Base-by-base conservation (phyloP, 192 early-diverging fungal species). In the Endogone sp. region DNA sequence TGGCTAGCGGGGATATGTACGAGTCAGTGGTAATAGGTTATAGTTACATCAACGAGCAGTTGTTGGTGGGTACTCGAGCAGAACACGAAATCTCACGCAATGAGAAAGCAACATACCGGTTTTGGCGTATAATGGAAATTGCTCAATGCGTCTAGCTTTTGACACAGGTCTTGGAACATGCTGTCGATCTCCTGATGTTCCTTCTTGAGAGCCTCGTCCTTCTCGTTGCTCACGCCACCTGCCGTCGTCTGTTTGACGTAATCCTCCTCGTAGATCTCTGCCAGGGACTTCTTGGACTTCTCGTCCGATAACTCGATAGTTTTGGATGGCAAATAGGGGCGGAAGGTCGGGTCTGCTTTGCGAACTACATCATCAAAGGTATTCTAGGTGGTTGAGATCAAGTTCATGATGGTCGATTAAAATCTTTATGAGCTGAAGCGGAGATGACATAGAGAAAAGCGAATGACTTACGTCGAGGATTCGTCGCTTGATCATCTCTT, bases 41-140 rank as follows among this genome's bases (percentile, higher is more conserved):
- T 30, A 62, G 37, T 16, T 6, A 6, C 37, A 49, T 6, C 16
- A 49, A 16, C 16, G 37, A 49, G 37, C 37, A 49, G 6, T 49
- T 49, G 37, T 49, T n/a, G n/a, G n/a, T n/a, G n/a, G n/a, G n/a
- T n/a, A n/a, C n/a, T n/a, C n/a, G n/a, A n/a, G n/a, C n/a, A n/a
- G n/a, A n/a, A n/a, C n/a, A n/a, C n/a, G n/a, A n/a, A n/a, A n/a
- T n/a, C n/a, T n/a, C n/a, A n/a, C n/a, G n/a, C n/a, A 22, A 30
- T 60, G 27, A 54, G 25, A 37, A 66, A 22, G 24, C 21, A 10
- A 28, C 59, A 60, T 60, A 84, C 85, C 4, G 90, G 85, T 67
- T 93, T 90, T 32, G 96, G 96, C 31, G 92, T 87, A 81, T 85
- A 98, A 79, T 97, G 93, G 88, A 91, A 97, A 84, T 96, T 96